phyloP scores from a whole-genome alignment of 257 asterid genomes.

The Leonotis leonurus region DNA sequence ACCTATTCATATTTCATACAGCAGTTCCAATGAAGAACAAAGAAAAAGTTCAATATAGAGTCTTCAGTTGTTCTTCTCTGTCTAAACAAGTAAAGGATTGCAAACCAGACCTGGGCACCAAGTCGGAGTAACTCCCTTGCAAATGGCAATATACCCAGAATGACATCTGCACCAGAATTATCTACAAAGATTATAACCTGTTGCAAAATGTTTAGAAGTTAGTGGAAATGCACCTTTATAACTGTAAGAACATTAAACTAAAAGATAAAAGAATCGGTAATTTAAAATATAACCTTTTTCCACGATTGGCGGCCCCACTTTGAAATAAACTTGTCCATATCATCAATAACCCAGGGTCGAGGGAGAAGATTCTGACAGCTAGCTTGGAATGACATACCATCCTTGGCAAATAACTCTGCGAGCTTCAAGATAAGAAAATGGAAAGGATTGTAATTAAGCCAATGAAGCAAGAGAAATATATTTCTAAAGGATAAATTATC shows the following conservation, averaged over 20 bases:
- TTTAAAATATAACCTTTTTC: conserved; percentile 49
- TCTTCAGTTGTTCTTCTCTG: background rate
- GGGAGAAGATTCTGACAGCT: conserved; percentile 92
- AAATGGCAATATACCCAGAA: conserved; percentile 92
- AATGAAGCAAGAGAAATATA: conserved; percentile 14
- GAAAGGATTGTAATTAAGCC: conserved; percentile 12
- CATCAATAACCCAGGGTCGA: conserved; percentile 99
- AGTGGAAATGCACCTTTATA: conserved; percentile 5
- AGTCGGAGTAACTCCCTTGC: conserved; percentile 81
- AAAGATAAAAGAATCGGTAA: background rate
- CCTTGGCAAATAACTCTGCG: conserved; percentile 87
- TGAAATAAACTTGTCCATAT: conserved; percentile 63
- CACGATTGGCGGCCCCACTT: conserved; percentile 63
- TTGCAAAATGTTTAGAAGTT: conserved; percentile 15
- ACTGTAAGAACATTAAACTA: background rate
- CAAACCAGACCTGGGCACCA: conserved; percentile 68
- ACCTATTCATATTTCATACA: conserved; percentile 10
- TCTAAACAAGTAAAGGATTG: conserved; percentile 10
- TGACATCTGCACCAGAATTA: conserved; percentile 93
- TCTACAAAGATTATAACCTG: conserved; percentile 93
- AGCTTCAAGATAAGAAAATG: conserved; percentile 44
- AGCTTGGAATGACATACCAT: conserved; percentile 93
- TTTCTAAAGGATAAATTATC: background rate
- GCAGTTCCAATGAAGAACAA: background rate
- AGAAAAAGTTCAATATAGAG: background rate